Conservation (phyloP, 495 filamentous ascomycete genomes). For the Penicillium maclennaniae region DNA sequence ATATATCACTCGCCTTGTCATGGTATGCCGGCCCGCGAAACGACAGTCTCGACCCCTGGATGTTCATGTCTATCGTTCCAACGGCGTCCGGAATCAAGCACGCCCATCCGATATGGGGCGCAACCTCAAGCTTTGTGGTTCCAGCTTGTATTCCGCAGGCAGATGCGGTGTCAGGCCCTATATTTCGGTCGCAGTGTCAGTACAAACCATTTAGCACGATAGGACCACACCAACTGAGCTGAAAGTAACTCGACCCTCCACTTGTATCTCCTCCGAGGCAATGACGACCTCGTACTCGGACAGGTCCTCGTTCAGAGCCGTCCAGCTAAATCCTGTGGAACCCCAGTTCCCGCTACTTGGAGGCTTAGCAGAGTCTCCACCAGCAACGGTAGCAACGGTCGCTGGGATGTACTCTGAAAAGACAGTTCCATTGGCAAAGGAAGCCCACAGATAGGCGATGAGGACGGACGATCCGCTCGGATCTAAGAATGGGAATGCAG, state of each 20-base stretch:
- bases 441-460: conserved; percentile 22
- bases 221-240: conserved; percentile 8
- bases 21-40: conserved; percentile 40
- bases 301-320: conserved; percentile 1
- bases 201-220: neutral
- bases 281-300: conserved; percentile 15
- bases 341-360: conserved; percentile 14
- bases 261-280: conserved; percentile 12
- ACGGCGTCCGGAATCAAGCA: conserved; percentile 31
- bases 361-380: neutral
- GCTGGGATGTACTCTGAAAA: conserved; percentile 18
- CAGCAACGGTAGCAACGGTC: conserved; percentile 12
- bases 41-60: conserved; percentile 22
- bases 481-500: conserved; percentile 21
- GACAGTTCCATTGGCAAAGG: conserved; percentile 23
- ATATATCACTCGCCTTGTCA: conserved; percentile 29
- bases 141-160: conserved; percentile 15
- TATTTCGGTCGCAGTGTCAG: neutral
- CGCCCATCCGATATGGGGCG: conserved; percentile 36
- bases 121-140: conserved; percentile 17
- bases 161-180: conserved; percentile 12
- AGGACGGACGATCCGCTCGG: conserved; percentile 14
- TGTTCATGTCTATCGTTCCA: conserved; percentile 25
- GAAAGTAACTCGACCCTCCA: conserved; percentile 13
- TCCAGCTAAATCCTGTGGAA: conserved; percentile 17